phyloP scores from a whole-genome alignment of 1,284 basidiomycete genomes.

The Xanthoconium separans region DNA sequence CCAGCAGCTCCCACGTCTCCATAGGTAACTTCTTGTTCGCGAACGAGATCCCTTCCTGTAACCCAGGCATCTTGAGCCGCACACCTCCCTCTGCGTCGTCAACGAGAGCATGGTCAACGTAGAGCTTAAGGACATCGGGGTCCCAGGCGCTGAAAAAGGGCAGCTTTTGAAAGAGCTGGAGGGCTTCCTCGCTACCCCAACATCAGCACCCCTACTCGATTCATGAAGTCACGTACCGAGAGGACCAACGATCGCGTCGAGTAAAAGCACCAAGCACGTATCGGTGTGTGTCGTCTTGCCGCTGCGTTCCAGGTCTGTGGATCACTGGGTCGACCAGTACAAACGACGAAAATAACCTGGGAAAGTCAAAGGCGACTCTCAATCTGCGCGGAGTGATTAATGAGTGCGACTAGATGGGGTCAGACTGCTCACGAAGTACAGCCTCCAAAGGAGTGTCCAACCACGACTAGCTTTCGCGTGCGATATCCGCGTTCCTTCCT shows the following conservation, averaged over 20 bases:
- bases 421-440: conserved; percentile 55
- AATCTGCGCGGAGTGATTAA: conserved; percentile 35
- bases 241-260: conserved; percentile 65
- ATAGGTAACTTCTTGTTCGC: conserved; percentile 39
- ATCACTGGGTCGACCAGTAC: conserved; percentile 84
- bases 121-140: conserved; percentile 61
- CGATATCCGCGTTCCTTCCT: conserved; percentile 46
- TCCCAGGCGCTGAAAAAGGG: conserved; percentile 80
- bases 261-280: conserved; percentile 51
- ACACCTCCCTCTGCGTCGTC: conserved; percentile 37
- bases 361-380: conserved; percentile 60
- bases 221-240: conserved; percentile 41
- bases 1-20: conserved; percentile 48
- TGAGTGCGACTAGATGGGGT: neutral
- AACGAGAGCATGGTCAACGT: conserved; percentile 64
- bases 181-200: conserved; percentile 57
- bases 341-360: conserved; percentile 70
- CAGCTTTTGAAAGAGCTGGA: conserved; percentile 47
- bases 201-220: conserved; percentile 1
- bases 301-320: conserved; percentile 27
- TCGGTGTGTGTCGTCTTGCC: conserved; percentile 9
- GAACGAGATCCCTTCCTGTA: conserved; percentile 61
- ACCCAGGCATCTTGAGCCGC: conserved; percentile 58
- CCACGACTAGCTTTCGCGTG: conserved; percentile 52
- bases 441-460: conserved; percentile 86